Evolutionary conservation across 2,329 filamentous ascomycete genomes (phyloP), one percentile per base, ranked within the genome.

Genomic region (Alternaria postmessia): DNA sequence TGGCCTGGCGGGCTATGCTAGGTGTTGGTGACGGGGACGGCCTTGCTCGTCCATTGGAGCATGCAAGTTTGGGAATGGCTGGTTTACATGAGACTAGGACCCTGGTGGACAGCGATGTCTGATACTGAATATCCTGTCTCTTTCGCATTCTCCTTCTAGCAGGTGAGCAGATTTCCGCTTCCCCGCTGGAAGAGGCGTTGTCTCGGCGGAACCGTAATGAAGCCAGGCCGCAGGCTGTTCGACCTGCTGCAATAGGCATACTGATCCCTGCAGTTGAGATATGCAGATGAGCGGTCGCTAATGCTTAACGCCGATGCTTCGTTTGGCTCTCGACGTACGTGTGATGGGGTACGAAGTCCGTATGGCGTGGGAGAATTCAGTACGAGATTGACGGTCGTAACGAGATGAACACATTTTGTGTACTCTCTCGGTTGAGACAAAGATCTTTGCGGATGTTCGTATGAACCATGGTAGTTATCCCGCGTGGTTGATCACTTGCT

Each of bases 11-110:
- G 24, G 16, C 18, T 22, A 53, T 63, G 62, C 61, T 66, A 59
- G 56, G 61, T 54, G 68, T 66, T 64, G 67, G 71, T 72, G 69
- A 74, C 67, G 71, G 73, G 47, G 30, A 49, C n/a, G 24, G 22
- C 46, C 46, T 36, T 49, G 46, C 4, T 34, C 32, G 14, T 24
- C 4, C 14, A 26, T 16, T n/a, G 6, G 12, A 48, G 20, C 46
- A 38, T 49, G 30, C 6, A 20, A 22, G 36, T 30, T 51, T 26
- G 34, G 36, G 9, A 34, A 7, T 39, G 34, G 32, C 32, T 28
- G 48, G 20, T 38, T 38, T 26, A 48, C 46, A 6, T 24, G 46
- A 36, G 30, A 48, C 46, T 34, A 20, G 16, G 30, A 48, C 32
- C 30, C 30, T 48, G 46, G 22, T 49, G 26, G 20, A 49, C 30